phyloP scores from a whole-genome alignment of 345 rosid genomes.

The Passiflora organensis region DNA sequence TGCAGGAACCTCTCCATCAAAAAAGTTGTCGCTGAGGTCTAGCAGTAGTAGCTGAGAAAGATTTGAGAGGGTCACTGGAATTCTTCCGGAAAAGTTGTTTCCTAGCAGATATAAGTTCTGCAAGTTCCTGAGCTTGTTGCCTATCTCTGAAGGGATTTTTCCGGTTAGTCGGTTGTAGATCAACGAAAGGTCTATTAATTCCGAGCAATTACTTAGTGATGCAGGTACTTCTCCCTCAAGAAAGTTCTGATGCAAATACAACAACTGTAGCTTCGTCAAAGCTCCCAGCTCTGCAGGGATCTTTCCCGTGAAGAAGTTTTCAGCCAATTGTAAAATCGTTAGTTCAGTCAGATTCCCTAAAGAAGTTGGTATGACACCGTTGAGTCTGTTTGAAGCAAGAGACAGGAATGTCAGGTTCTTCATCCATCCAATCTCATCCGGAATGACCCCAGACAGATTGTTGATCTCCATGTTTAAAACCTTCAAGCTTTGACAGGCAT shows the following conservation, averaged over 20 bases:
- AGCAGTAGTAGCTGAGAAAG: constrained; percentile 13
- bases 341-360: constrained; percentile 2
- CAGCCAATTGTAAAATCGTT: background rate
- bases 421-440: constrained; percentile 2
- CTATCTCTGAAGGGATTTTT: constrained; percentile 7
- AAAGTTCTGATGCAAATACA: constrained; percentile 7
- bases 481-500: constrained; percentile 5
- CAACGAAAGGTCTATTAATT: background rate
- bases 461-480: background rate
- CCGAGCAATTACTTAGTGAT: constrained; percentile 9
- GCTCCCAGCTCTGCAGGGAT: background rate
- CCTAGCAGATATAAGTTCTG: background rate
- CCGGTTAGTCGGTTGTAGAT: background rate
- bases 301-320: background rate
- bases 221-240: constrained; percentile 8
- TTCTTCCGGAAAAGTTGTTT: constrained; percentile 7
- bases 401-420: background rate
- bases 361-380: constrained; percentile 2
- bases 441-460: constrained; percentile 4
- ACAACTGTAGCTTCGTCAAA: constrained; percentile 4
- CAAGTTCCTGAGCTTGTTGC: constrained; percentile 13
- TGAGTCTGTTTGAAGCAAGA: constrained; percentile 2
- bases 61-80: constrained; percentile 10
- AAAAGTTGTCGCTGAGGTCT: constrained; percentile 7
- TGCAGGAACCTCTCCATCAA: constrained; percentile 10